phyloP scores from a whole-genome alignment of 2,329 filamentous ascomycete genomes.

The Phialemonium atrogriseum region DNA sequence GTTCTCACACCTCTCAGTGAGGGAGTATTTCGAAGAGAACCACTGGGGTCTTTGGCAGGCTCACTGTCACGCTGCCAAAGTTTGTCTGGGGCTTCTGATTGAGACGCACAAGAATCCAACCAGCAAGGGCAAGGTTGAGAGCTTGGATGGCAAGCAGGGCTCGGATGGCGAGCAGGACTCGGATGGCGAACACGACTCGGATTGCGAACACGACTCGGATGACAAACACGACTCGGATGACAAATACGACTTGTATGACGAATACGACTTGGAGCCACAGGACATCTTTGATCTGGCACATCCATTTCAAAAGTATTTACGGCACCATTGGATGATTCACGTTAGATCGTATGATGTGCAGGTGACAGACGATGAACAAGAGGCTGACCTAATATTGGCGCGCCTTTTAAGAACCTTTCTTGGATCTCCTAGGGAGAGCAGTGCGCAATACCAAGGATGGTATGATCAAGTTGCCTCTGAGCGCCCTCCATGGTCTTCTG shows the following conservation, averaged over 20 bases:
- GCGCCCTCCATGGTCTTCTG: too few relatives aligned
- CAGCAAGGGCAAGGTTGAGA: background rate
- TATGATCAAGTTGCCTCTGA: background rate
- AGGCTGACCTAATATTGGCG: slow-evolving; percentile 1
- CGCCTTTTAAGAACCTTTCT: slow-evolving; percentile 2
- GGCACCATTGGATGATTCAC: slow-evolving; percentile 3
- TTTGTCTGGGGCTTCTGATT: slow-evolving; percentile 5
- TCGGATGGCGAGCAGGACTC: too few relatives aligned
- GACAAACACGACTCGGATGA: too few relatives aligned
- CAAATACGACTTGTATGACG: too few relatives aligned
- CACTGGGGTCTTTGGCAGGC: slow-evolving; percentile 6
- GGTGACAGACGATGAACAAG: background rate
- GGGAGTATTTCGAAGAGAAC: slow-evolving; percentile 9
- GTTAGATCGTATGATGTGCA: too few relatives aligned
- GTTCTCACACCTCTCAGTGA: slow-evolving; percentile 12
- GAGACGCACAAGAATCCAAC: background rate
- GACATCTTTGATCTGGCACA: slow-evolving; percentile 1
- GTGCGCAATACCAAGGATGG: slow-evolving; percentile 2
- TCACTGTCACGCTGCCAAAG: slow-evolving; percentile 6
- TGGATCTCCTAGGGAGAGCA: slow-evolving; percentile 1
- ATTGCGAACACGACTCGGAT: too few relatives aligned
- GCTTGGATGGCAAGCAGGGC: too few relatives aligned
- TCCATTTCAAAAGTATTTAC: slow-evolving; percentile 1
- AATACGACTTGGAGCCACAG: too few relatives aligned
- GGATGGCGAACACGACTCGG: too few relatives aligned